Evolutionary conservation across 148 eudicot genomes (phyloP).

Genomic region (Tetragonia tetragonoides): DNA sequence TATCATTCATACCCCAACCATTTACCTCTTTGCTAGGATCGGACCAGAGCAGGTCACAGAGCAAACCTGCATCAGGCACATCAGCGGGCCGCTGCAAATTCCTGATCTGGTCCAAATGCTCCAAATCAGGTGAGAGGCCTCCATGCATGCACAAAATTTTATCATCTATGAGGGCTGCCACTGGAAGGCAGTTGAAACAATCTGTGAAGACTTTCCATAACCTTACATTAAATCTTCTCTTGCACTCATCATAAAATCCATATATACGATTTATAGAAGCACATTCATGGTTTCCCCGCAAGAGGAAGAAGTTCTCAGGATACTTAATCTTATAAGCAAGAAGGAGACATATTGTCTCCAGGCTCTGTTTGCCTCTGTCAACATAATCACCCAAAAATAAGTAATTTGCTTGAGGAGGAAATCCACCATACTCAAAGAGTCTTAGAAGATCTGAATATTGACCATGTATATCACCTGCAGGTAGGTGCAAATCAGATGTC

Average conservation of each 20-base stretch:
- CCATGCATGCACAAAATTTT: conserved; percentile 70
- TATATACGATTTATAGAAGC: conserved; percentile 64
- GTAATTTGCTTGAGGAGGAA: conserved; percentile 57
- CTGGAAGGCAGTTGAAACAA: conserved; percentile 52
- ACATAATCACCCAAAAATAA: conserved; percentile 65
- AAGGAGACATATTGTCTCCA: conserved; percentile 55
- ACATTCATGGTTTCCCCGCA: conserved; percentile 56
- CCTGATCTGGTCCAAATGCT: conserved; percentile 50
- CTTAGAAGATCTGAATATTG: conserved; percentile 63
- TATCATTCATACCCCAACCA: conserved; percentile 71
- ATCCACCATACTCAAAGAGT: conserved; percentile 57
- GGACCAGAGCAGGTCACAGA: conserved; percentile 59
- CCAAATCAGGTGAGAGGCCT: conserved; percentile 60
- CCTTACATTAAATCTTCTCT: conserved; percentile 53
- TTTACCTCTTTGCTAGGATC: conserved; percentile 55
- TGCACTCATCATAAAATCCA: conserved; percentile 63
- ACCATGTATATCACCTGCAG: conserved; percentile 58
- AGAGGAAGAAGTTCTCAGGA: conserved; percentile 51
- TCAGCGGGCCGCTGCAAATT: conserved; percentile 50
- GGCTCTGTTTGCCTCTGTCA: conserved; percentile 60
- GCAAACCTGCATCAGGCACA: conserved; percentile 62
- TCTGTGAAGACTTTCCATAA: conserved; percentile 61
- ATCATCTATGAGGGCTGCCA: conserved; percentile 57
- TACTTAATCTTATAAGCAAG: conserved; percentile 55
- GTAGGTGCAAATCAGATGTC: conserved; percentile 8